phyloP scores from a whole-genome alignment of 176 grass and related monocot species.

The Aegilops umbellulata region DNA sequence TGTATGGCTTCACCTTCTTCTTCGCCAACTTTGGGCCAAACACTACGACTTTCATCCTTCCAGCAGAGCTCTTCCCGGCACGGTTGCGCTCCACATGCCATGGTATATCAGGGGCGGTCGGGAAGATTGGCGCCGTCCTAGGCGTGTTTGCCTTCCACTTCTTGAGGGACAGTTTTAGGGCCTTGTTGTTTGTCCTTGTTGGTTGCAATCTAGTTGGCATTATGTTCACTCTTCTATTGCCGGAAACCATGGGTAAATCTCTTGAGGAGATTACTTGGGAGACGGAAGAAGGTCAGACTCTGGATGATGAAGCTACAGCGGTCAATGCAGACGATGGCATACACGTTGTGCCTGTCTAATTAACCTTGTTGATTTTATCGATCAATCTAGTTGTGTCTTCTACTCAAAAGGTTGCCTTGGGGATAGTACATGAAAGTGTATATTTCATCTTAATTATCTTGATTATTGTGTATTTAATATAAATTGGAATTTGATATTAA shows the following conservation, averaged over 20 bases:
- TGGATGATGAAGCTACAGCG: neutral
- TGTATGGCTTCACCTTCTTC: constrained; percentile 69
- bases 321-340: neutral
- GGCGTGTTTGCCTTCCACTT: neutral
- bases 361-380: neutral
- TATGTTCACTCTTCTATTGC: constrained; percentile 45
- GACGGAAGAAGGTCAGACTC: neutral
- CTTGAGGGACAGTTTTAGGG: neutral
- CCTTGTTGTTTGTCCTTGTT: neutral
- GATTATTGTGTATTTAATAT: neutral
- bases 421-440: neutral
- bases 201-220: constrained; percentile 42
- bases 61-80: constrained; percentile 55
- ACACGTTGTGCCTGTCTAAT: neutral
- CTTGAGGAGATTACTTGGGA: constrained; percentile 55
- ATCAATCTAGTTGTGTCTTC: neutral
- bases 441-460: neutral
- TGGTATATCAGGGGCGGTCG: constrained; percentile 43
- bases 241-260: constrained; percentile 43
- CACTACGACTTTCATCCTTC: constrained; percentile 60
- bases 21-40: constrained; percentile 79
- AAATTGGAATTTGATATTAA: neutral
- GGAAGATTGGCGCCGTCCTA: constrained; percentile 45
- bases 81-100: constrained; percentile 60
- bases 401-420: no score